A percentile compares a stretch with the other conserved stretches of the same genome.
Conservation (phyloP, 495 filamentous ascomycete species). For the Aspergillus asperescens region DNA sequence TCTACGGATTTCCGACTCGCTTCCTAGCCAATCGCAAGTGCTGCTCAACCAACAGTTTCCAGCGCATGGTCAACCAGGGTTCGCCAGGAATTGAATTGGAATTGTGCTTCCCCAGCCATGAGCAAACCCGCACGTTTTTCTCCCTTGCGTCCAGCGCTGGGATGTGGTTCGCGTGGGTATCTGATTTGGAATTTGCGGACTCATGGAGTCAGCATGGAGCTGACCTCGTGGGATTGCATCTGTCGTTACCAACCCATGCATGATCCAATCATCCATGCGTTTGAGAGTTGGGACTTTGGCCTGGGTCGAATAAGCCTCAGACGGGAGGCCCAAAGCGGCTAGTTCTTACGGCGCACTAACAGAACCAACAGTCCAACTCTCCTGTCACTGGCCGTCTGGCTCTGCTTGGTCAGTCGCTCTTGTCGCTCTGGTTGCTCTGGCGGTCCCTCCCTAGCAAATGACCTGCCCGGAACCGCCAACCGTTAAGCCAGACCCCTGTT, state of each 20-base stretch:
- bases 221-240: not conserved
- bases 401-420: no score
- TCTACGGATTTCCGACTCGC: no score
- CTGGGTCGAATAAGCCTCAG: no score
- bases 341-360: conserved; percentile 2
- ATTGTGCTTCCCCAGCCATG: not conserved
- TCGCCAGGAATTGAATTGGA: not conserved
- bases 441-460: no score
- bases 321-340: not conserved
- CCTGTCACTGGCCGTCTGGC: no score
- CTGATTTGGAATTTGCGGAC: not conserved
- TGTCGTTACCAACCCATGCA: no score
- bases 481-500: conserved; percentile 14
- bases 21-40: not conserved
- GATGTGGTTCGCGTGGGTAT: not conserved
- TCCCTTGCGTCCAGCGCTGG: not conserved
- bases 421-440: no score
- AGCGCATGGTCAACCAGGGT: conserved; percentile 3
- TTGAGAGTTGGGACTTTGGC: no score
- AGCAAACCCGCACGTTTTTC: not conserved
- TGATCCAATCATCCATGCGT: no score
- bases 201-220: not conserved
- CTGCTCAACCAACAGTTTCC: conserved; percentile 8
- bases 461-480: conserved; percentile 10
- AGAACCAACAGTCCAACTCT: no score